Conservation (phyloP, 2,329 filamentous ascomycete genomes). For the Aspergillus calidoustus region DNA sequence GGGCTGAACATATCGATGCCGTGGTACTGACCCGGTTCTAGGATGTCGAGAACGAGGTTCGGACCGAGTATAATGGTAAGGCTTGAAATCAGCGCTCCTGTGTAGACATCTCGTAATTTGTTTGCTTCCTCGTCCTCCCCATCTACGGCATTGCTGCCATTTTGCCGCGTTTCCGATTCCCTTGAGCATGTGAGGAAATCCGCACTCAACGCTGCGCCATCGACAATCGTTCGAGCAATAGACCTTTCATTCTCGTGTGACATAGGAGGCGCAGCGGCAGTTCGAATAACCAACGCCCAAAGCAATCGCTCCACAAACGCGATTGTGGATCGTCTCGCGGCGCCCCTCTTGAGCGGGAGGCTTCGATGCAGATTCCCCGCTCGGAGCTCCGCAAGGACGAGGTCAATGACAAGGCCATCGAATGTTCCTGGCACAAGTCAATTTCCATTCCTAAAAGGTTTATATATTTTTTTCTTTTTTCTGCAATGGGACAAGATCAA, state of each 20-base stretch:
- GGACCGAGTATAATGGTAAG: neutral
- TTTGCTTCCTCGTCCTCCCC: too few species aligned
- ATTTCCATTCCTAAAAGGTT: too few species aligned
- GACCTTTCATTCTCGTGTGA: neutral
- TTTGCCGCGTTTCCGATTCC: too few species aligned
- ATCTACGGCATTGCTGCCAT: too few species aligned
- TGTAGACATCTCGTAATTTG: neutral
- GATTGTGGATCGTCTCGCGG: neutral
- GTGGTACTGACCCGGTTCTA: neutral
- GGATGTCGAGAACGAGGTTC: neutral
- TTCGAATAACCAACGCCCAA: neutral
- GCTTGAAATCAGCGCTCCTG: neutral
- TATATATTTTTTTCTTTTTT: too few species aligned
- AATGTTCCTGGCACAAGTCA: neutral
- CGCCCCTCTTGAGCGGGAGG: neutral
- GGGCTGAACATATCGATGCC: neutral
- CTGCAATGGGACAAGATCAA: too few species aligned
- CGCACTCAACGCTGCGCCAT: neutral
- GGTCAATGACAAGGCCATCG: neutral
- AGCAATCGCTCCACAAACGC: neutral
- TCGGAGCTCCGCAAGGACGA: neutral
- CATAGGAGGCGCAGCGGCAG: neutral
- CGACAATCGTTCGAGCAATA: neutral
- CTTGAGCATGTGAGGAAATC: neutral
- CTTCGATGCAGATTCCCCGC: neutral